These are phyloP conservation scores for Saccharata proteae DNA, from an alignment of 2,329 filamentous ascomycete genomes.

Conservation along the genomic window DNA sequence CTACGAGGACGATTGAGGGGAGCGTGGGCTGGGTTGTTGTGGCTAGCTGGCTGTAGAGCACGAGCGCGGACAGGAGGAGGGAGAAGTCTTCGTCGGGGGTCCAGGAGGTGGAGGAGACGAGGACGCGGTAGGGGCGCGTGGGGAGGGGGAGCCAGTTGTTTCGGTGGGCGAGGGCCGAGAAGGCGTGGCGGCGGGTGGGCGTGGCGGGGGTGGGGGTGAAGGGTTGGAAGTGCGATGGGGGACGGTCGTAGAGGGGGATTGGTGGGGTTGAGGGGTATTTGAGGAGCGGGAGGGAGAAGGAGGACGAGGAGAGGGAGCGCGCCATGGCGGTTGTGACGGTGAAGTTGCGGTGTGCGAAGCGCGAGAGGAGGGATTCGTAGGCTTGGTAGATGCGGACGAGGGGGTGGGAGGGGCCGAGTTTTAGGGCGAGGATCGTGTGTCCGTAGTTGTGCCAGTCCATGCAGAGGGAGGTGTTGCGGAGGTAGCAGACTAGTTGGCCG, in stretches of 20 bases:
- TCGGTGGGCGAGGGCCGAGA: constrained; percentile 34
- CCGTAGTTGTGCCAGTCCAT: constrained; percentile 99
- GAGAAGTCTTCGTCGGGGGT: constrained; percentile 94
- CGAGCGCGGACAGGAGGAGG: constrained; percentile 70
- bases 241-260: constrained; percentile 62
- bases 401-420: constrained; percentile 51
- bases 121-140: constrained; percentile 48
- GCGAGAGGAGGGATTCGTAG: constrained; percentile 66
- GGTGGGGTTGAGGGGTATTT: constrained; percentile 13
- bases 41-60: constrained; percentile 52
- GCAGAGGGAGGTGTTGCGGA: constrained; percentile 70
- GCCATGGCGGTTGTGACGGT: constrained; percentile 87
- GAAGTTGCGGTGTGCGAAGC: constrained; percentile 60
- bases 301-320: constrained; percentile 54
- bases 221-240: constrained; percentile 70
- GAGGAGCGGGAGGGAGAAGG: constrained; percentile 51
- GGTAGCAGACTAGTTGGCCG: constrained; percentile 56
- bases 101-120: constrained; percentile 95
- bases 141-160: constrained; percentile 56
- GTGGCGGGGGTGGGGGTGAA: constrained; percentile 32
- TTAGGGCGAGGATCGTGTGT: constrained; percentile 74
- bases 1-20: constrained; percentile 69
- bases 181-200: constrained; percentile 20
- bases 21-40: constrained; percentile 33
- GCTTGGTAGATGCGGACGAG: constrained; percentile 64